Percentiles rank a stretch among this genome's conserved stretches.
Evolutionary conservation across 1,284 basidiomycete genomes (phyloP).

Genomic region (Tylopilus sp.): DNA sequence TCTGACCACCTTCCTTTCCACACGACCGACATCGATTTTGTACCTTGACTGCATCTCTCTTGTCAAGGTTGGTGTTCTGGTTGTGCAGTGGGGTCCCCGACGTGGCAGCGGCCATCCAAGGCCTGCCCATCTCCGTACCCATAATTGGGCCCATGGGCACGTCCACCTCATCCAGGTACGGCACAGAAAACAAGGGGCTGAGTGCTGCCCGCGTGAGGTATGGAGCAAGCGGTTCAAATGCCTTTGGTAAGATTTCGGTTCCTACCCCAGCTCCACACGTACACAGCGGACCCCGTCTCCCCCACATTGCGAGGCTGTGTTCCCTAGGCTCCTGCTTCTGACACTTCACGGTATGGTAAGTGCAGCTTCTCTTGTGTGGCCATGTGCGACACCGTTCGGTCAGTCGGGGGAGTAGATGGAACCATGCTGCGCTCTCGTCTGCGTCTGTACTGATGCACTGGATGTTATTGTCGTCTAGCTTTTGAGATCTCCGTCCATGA

Average conservation of each 20-base stretch:
- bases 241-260: conserved; percentile 29
- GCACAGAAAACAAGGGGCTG: conserved; percentile 47
- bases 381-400: conserved; percentile 54
- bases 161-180: conserved; percentile 41
- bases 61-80: not conserved
- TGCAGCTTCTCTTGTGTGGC: conserved; percentile 46
- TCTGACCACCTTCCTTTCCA: conserved; percentile 21
- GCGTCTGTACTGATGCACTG: conserved; percentile 9
- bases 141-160: not conserved
- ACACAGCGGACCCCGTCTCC: conserved; percentile 31
- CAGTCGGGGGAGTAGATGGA: conserved; percentile 45
- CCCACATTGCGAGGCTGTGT: not conserved
- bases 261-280: conserved; percentile 48
- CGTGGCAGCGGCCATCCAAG: not conserved
- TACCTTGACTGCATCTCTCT: not conserved
- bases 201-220: conserved; percentile 49
- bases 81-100: not conserved
- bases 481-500: not conserved
- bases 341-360: conserved; percentile 31
- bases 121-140: not conserved
- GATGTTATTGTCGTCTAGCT: conserved; percentile 2
- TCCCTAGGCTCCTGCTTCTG: not conserved
- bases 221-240: conserved; percentile 34
- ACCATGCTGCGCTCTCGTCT: conserved; percentile 44
- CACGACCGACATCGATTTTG: conserved; percentile 26